A percentile compares a stretch with the other conserved stretches of the same genome.
phyloP scores from a whole-genome alignment of 371 early-diverging fungal genomes.

The Batrachochytrium dendrobatidis region DNA sequence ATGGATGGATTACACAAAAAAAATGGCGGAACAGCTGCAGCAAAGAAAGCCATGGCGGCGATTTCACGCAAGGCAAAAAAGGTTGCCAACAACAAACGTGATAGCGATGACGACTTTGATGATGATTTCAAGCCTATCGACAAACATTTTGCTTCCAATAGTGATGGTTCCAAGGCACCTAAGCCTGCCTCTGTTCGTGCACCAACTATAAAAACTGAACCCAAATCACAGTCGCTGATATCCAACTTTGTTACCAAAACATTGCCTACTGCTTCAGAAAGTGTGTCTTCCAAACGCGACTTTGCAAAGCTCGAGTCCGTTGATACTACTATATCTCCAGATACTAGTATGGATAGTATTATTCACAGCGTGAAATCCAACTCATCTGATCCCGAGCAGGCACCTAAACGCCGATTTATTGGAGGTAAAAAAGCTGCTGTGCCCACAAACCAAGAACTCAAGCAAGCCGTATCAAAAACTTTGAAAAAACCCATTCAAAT shows the following conservation, averaged over 20 bases:
- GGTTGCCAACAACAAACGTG: neutral
- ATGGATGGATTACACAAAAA: neutral
- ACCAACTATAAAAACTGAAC: neutral
- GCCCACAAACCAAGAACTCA: neutral
- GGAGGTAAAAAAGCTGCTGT: neutral
- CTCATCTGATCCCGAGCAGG: no score
- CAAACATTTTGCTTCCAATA: neutral
- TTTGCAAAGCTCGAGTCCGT: neutral
- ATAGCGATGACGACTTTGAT: neutral
- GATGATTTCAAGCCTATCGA: neutral
- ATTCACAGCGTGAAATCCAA: no score
- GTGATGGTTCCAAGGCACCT: neutral
- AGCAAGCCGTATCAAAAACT: no score
- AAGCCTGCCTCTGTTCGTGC: neutral
- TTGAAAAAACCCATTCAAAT: no score
- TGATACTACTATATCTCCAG: neutral
- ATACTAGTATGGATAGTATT: no score
- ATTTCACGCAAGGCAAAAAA: constrained; percentile 7
- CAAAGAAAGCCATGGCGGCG: constrained; percentile 5
- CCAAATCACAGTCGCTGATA: neutral
- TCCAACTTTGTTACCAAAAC: neutral
- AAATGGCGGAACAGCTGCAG: constrained; percentile 4
- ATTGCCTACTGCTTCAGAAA: neutral
- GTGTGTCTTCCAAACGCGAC: neutral
- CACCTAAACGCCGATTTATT: neutral